A percentile compares a stretch with the other conserved stretches of the same genome.
Conservation (phyloP, 805 yeast species). For the Maudiozyma barnettii region DNA sequence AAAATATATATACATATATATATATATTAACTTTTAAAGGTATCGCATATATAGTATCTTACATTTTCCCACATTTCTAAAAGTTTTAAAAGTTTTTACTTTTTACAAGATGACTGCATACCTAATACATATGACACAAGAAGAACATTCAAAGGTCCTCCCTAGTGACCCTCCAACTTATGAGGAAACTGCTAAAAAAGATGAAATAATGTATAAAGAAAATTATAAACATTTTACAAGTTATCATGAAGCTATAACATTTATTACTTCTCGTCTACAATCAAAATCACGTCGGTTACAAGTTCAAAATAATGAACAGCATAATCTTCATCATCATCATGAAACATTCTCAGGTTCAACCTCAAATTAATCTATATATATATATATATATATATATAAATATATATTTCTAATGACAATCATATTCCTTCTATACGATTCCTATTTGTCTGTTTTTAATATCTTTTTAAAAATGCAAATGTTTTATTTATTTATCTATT, state of each 20-base stretch:
- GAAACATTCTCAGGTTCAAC: too few species aligned
- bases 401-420: too few species aligned
- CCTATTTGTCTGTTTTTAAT: too few species aligned
- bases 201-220: constrained; percentile 1
- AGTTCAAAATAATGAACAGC: not conserved
- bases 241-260: not conserved
- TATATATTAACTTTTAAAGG: too few species aligned
- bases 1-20: not conserved
- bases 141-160: not conserved
- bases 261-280: not conserved
- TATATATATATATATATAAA: too few species aligned
- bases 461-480: too few species aligned
- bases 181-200: constrained; percentile 16
- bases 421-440: too few species aligned
- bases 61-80: not conserved
- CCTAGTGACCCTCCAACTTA: constrained; percentile 22
- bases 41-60: not conserved
- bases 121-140: not conserved
- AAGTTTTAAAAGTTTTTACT: not conserved
- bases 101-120: not conserved
- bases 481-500: too few species aligned
- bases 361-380: too few species aligned
- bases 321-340: too few species aligned
- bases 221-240: not conserved
- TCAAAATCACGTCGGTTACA: not conserved